phyloP scores from a whole-genome alignment of 352 stramenopile species.

The Halophytophthora polymorphica region DNA sequence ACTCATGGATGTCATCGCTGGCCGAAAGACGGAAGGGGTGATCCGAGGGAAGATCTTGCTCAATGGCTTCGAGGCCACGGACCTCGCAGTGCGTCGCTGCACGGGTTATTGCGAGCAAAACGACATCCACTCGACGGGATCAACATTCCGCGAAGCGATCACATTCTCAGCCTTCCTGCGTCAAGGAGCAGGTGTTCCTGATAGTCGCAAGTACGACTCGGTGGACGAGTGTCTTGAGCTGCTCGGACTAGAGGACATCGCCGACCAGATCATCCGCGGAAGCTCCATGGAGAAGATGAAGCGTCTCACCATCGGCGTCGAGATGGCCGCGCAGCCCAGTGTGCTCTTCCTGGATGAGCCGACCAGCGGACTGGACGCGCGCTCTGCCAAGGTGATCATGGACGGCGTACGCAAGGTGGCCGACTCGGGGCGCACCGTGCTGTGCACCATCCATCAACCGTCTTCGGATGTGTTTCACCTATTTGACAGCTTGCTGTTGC shows the following conservation, averaged over 20 bases:
- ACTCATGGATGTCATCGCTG: constrained; percentile 93
- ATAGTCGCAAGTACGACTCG: constrained; percentile 44
- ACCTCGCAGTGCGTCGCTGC: constrained; percentile 51
- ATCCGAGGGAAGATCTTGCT: constrained; percentile 69
- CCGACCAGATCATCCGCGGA: constrained; percentile 58
- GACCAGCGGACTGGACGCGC: constrained; percentile 89
- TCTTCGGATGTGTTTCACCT: constrained; percentile 90
- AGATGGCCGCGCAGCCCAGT: constrained; percentile 85
- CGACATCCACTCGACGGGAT: constrained; percentile 87
- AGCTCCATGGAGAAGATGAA: constrained; percentile 62
- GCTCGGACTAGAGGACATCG: constrained; percentile 52
- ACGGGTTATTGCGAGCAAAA: constrained; percentile 86
- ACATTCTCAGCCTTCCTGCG: constrained; percentile 90
- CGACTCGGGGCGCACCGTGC: constrained; percentile 62
- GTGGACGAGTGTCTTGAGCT: constrained; percentile 58
- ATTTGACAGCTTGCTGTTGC: constrained; percentile 87
- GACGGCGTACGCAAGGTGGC: constrained; percentile 87
- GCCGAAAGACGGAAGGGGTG: constrained; percentile 81
- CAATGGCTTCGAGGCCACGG: constrained; percentile 49
- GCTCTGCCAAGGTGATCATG: constrained; percentile 84
- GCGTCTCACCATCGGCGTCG: constrained; percentile 85
- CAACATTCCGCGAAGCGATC: constrained; percentile 91
- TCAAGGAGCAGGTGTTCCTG: constrained; percentile 33
- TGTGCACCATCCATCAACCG: constrained; percentile 96
- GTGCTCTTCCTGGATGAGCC: constrained; percentile 91